A percentile compares a stretch with the other conserved stretches of the same genome.
Evolutionary conservation across 2,329 filamentous ascomycete genomes (phyloP).

Genomic region (Beauveria caledonica): DNA sequence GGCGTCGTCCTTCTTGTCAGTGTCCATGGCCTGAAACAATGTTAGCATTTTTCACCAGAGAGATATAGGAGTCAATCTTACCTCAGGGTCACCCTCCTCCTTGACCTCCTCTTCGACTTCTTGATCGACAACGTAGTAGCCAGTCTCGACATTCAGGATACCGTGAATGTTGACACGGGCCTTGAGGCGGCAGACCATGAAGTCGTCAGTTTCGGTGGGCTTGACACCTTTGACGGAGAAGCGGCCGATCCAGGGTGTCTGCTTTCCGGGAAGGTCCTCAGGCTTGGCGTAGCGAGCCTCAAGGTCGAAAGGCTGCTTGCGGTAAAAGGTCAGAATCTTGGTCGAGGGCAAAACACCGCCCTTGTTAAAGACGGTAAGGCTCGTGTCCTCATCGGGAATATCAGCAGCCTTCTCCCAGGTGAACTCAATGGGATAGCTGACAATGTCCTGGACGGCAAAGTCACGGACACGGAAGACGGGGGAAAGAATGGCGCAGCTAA

Average conservation of each 20-base stretch:
- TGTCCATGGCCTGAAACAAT: conserved; percentile 67
- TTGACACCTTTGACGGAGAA: conserved; percentile 98
- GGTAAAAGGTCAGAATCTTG: conserved; percentile 98
- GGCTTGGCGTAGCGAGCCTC: conserved; percentile 91
- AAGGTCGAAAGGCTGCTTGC: conserved; percentile 93
- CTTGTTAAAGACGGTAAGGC: conserved; percentile 92
- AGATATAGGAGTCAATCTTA: conserved; percentile 40
- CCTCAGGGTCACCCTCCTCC: conserved; percentile 61
- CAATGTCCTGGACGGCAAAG: conserved; percentile 94
- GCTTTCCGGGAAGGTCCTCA: conserved; percentile 78
- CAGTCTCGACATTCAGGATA: conserved; percentile 90
- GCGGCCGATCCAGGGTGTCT: conserved; percentile 89
- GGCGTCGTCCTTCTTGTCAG: conserved; percentile 59
- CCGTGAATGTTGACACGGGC: conserved; percentile 94
- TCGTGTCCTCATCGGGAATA: conserved; percentile 97
- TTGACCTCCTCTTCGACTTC: conserved; percentile 92
- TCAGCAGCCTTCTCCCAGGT: conserved; percentile 98
- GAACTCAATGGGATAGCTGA: conserved; percentile 97
- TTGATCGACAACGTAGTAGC: conserved; percentile 96
- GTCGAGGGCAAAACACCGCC: conserved; percentile 96
- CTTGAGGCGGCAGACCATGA: conserved; percentile 99
- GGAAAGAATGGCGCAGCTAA: conserved; percentile 94
- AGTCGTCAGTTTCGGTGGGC: conserved; percentile 86
- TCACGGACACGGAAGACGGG: conserved; percentile 98
- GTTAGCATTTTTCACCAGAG: conserved; percentile 19